These are phyloP conservation scores for Hirschfeldia incana DNA, from an alignment of 345 rosid species.

Conservation along the genomic window DNA sequence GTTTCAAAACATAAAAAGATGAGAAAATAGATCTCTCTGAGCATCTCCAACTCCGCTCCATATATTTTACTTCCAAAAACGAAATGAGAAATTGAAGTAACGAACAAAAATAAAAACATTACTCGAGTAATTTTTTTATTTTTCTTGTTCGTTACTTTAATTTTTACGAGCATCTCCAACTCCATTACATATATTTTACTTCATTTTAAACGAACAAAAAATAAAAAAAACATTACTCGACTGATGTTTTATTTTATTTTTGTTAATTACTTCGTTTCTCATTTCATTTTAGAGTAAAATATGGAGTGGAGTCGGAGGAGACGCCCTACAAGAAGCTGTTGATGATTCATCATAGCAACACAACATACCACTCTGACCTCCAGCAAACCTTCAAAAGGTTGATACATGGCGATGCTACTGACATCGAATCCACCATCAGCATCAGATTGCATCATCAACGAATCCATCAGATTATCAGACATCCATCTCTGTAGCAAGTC, in stretches of 20 bases:
- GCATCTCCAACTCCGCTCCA: not conserved
- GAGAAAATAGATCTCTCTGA: not conserved
- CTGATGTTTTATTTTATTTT: too few relatives aligned
- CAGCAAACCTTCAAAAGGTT: conserved; percentile 66
- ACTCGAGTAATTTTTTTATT: too few relatives aligned
- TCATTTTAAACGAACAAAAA: too few relatives aligned
- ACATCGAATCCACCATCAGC: conserved; percentile 50
- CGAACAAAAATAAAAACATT: too few relatives aligned
- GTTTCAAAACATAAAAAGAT: not conserved
- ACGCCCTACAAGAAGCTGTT: not conserved
- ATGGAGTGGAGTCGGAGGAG: too few relatives aligned
- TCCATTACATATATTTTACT: too few relatives aligned
- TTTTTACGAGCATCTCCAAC: too few relatives aligned
- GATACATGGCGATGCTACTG: conserved; percentile 67
- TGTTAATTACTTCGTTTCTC: too few relatives aligned
- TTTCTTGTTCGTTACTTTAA: too few relatives aligned
- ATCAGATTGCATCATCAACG: conserved; percentile 46
- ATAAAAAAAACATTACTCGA: too few relatives aligned
- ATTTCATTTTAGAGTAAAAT: too few relatives aligned
- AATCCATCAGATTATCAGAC: conserved; percentile 54
- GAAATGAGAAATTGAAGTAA: too few relatives aligned
- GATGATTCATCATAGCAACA: not conserved
- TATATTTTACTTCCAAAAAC: not conserved
- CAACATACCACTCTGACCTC: conserved; percentile 67
- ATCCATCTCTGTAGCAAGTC: conserved; percentile 90